Percentiles rank a stretch among this genome's conserved stretches.
Evolutionary conservation across 2,329 filamentous ascomycete genomes (phyloP).

Genomic region (Endothia cerciana): DNA sequence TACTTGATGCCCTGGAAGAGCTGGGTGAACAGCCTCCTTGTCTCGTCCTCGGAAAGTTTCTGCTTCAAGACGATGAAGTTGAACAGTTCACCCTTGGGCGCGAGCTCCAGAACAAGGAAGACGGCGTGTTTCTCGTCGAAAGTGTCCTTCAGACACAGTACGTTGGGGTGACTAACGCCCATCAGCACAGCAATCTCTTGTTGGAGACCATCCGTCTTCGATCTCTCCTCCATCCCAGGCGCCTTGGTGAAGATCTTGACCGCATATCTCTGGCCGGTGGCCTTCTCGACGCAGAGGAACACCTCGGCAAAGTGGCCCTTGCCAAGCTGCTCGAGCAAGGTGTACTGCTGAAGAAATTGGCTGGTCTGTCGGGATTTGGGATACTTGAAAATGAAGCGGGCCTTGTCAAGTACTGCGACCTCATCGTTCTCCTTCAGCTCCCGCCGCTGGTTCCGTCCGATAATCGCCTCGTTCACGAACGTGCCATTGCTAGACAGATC

Average conservation of each 20-base stretch:
- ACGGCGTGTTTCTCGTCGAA: constrained; percentile 91
- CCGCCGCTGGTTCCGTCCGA: constrained; percentile 89
- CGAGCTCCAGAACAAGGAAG: constrained; percentile 89
- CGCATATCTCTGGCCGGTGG: constrained; percentile 79
- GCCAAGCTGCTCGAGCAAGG: constrained; percentile 80
- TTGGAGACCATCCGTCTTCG: constrained; percentile 83
- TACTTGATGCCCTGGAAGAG: constrained; percentile 95
- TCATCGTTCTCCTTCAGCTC: constrained; percentile 90
- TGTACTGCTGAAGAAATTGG: constrained; percentile 85
- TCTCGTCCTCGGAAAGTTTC: constrained; percentile 82
- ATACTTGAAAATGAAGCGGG: constrained; percentile 90
- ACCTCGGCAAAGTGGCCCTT: constrained; percentile 96
- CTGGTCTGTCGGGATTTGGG: constrained; percentile 75
- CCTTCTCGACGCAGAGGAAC: constrained; percentile 86
- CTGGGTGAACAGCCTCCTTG: constrained; percentile 86
- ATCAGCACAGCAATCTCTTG: constrained; percentile 97
- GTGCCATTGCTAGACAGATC: constrained; percentile 96
- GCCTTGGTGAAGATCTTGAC: constrained; percentile 95
- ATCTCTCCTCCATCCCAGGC: constrained; percentile 77
- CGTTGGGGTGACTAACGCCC: constrained; percentile 93
- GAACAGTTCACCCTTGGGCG: constrained; percentile 92
- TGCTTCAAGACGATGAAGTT: constrained; percentile 91
- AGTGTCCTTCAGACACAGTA: constrained; percentile 91
- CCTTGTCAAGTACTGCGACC: constrained; percentile 82
- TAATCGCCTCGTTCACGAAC: constrained; percentile 88